Conservation (phyloP, 2,329 filamentous ascomycete species). For the Trematosphaeria pertusa region DNA sequence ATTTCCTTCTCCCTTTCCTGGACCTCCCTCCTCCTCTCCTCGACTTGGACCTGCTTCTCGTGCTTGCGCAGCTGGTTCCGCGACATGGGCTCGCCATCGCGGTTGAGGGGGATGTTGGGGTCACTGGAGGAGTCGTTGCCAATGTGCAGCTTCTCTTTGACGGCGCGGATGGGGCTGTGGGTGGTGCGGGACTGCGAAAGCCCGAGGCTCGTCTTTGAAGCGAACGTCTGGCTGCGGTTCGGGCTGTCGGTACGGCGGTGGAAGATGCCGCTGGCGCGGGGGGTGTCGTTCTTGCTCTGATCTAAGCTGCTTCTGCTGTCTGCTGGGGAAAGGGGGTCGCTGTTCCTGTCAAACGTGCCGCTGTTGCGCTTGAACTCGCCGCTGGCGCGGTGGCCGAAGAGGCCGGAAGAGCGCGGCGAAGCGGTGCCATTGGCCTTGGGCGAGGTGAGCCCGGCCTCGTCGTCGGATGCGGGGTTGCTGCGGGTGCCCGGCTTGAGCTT, state of each 20-base stretch:
- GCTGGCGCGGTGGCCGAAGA: constrained; percentile 39
- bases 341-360: constrained; percentile 22
- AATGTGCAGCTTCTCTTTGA: constrained; percentile 51
- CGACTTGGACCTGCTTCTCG: constrained; percentile 53
- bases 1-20: constrained; percentile 54
- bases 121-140: constrained; percentile 42
- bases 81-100: constrained; percentile 58
- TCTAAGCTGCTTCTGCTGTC: constrained; percentile 43
- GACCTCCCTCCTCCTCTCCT: constrained; percentile 53
- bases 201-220: constrained; percentile 22
- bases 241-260: constrained; percentile 46
- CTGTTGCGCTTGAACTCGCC: constrained; percentile 43
- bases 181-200: constrained; percentile 35
- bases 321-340: constrained; percentile 27
- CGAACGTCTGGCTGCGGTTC: constrained; percentile 28
- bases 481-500: constrained; percentile 50
- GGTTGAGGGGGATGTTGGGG: constrained; percentile 52
- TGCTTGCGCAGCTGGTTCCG: constrained; percentile 58
- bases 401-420: constrained; percentile 36
- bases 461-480: constrained; percentile 43
- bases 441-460: constrained; percentile 41
- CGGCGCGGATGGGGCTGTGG: constrained; percentile 48
- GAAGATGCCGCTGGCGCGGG: constrained; percentile 42
- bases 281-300: constrained; percentile 26
- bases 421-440: constrained; percentile 37